Evolutionary conservation across 495 filamentous ascomycete species (phyloP).

Genomic region (Hypoxylon trugodes): DNA sequence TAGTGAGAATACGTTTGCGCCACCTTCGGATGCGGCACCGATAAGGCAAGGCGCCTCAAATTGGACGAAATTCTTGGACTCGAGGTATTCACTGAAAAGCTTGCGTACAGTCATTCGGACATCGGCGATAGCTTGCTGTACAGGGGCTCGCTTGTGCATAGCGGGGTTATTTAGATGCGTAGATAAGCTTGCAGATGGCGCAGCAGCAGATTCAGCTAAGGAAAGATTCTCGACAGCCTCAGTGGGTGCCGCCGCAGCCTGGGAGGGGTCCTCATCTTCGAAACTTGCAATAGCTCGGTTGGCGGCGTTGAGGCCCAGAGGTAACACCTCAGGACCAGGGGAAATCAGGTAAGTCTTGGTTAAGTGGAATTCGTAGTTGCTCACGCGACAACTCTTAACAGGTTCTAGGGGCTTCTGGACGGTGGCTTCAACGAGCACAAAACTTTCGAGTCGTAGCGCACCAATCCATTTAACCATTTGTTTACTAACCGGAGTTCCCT

Average conservation of each 20-base stretch:
- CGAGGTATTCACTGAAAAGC: slow-evolving; percentile 82
- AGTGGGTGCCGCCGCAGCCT: slow-evolving; percentile 63
- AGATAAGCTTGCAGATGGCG: slow-evolving; percentile 72
- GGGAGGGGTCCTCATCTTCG: slow-evolving; percentile 61
- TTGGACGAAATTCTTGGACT: slow-evolving; percentile 78
- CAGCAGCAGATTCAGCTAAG: slow-evolving; percentile 32
- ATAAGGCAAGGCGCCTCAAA: slow-evolving; percentile 92
- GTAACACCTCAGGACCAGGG: slow-evolving; percentile 67
- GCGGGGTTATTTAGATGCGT: slow-evolving; percentile 89
- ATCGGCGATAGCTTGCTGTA: slow-evolving; percentile 82
- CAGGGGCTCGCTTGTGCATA: slow-evolving; percentile 87
- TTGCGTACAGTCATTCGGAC: slow-evolving; percentile 84
- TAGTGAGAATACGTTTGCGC: slow-evolving; percentile 90
- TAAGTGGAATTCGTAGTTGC: slow-evolving; percentile 84
- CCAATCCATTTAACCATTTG: slow-evolving; percentile 96
- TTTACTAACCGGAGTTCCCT: slow-evolving; percentile 62
- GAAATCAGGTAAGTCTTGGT: slow-evolving; percentile 77
- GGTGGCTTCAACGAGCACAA: slow-evolving; percentile 80
- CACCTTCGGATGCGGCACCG: slow-evolving; percentile 90
- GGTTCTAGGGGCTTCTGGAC: slow-evolving; percentile 83
- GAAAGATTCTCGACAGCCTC: slow-evolving; percentile 65
- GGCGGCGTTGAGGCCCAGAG: slow-evolving; percentile 74
- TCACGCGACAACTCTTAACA: slow-evolving; percentile 80
- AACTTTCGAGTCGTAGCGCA: slow-evolving; percentile 80
- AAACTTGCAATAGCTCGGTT: slow-evolving; percentile 72